Base-by-base conservation (phyloP, 331 rosid species). In the Malus hybrid region DNA sequence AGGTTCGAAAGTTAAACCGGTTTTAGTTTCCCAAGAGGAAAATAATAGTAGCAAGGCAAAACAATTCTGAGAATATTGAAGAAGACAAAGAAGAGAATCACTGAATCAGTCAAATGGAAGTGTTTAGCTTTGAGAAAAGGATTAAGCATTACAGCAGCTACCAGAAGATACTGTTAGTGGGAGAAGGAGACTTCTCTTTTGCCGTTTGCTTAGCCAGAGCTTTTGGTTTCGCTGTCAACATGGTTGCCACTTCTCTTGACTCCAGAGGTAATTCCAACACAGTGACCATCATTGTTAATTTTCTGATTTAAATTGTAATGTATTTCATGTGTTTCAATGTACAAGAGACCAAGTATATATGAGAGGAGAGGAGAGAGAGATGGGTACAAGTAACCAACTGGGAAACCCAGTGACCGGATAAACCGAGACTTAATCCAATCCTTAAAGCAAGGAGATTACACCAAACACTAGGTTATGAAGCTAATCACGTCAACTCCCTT, bases 171-270 rank as follows among this genome's bases (percentile, higher is more conserved):
- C 77, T 88, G 18, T 69, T 84, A 0, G 84, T 81, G 6, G 93
- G 93, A 32, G 90, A 88, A 27, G 93, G 90, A 56, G 86, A 88
- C 36, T 88, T 88, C 82, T 86, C 93, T 6, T 86, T 84, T 39
- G 74, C 67, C 19, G 67, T 63, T 28, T 63, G 67, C 67, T 63
- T 63, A 29, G 67, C 67, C 39, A 63, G 20, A 16, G 70, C 85
- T 7, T 89, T 87, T 32, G 78, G 65, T 3, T 67, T 73, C 10
- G 86, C 86, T 18, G 3, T 48, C 2, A 87, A 85, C 59, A 76
- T 89, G 52, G 61, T 85, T 3, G 86, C 90, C 1, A 85, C 94
- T 24, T 82, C 94, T 14, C 83, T 83, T 0, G 85, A 85, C 64
- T 14, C 39, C 27, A 59, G 76, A 59, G 76, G 76, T 72, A 72